A percentile compares a stretch with the other conserved stretches of the same genome.
Conservation (phyloP, 163 green algal species). For the Chlamydomonas reinhardtii region DNA sequence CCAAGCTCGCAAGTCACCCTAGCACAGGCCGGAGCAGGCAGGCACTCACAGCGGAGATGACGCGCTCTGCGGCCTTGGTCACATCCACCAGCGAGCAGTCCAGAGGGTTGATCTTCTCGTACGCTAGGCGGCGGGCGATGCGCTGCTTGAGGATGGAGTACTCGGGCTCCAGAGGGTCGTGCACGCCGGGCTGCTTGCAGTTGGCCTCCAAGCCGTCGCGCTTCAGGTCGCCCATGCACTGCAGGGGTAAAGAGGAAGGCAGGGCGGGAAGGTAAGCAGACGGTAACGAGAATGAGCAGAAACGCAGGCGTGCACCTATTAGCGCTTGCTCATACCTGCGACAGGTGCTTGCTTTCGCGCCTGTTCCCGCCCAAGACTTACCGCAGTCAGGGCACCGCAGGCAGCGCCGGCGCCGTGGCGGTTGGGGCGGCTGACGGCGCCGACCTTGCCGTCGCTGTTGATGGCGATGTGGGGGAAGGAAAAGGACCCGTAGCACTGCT, state of each 20-base stretch:
- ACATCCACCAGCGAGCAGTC: slow-evolving; percentile 77
- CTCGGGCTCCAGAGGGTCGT: slow-evolving; percentile 86
- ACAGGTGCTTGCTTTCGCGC: too few species aligned
- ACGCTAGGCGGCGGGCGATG: slow-evolving; percentile 80
- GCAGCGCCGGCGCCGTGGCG: slow-evolving; percentile 72
- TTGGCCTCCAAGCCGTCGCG: slow-evolving; percentile 69
- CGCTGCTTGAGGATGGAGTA: slow-evolving; percentile 89
- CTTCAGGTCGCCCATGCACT: slow-evolving; percentile 70
- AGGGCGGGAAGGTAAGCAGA: too few species aligned
- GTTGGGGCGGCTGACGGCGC: slow-evolving; percentile 66
- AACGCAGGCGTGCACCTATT: too few species aligned
- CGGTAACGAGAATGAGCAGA: too few species aligned
- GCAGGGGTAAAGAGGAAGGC: not conserved
- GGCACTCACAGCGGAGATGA: slow-evolving; percentile 77
- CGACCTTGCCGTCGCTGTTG: slow-evolving; percentile 69
- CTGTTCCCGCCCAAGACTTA: too few species aligned
- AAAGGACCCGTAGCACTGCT: slow-evolving; percentile 93
- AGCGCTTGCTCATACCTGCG: too few species aligned
- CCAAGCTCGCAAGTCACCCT: too few species aligned
- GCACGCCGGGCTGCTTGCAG: slow-evolving; percentile 62
- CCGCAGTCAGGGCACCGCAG: slow-evolving; percentile 82
- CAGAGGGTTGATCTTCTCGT: slow-evolving; percentile 66
- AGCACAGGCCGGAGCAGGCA: too few species aligned
- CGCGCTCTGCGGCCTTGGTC: slow-evolving; percentile 83
- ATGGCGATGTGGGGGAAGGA: slow-evolving; percentile 95